phyloP scores from a whole-genome alignment of 192 early-diverging fungal species.

The Linnemannia schmuckeri region DNA sequence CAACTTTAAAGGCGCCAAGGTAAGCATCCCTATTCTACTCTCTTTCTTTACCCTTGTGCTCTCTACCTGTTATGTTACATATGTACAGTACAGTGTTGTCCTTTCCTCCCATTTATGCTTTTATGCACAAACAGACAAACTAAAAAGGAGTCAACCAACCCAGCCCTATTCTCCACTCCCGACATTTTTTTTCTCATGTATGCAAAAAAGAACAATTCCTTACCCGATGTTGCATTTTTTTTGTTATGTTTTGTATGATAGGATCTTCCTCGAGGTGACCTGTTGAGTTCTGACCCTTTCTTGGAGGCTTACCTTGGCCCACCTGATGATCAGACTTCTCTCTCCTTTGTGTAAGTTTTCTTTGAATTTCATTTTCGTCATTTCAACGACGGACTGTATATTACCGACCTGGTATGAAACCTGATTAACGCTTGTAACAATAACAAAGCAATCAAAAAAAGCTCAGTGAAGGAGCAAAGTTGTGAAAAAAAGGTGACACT shows the following conservation, averaged over 20 bases:
- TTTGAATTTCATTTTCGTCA: neutral
- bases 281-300: conserved; percentile 31
- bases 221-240: neutral
- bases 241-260: neutral
- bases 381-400: neutral
- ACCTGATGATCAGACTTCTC: conserved; percentile 7
- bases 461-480: neutral
- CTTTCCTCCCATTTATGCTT: neutral
- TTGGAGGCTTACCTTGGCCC: conserved; percentile 18
- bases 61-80: neutral
- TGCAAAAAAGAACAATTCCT: neutral
- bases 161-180: too few species aligned
- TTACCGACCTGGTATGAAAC: neutral
- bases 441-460: neutral
- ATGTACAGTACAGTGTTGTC: too few species aligned
- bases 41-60: neutral
- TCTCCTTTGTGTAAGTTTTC: conserved; percentile 20
- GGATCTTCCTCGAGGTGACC: conserved; percentile 22
- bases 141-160: neutral
- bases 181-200: neutral
- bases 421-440: neutral
- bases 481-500: neutral
- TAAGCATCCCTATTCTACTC: neutral
- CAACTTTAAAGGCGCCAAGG: conserved; percentile 11
- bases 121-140: neutral